Evolutionary conservation across 208 protist genomes (phyloP), one percentile per base, ranked within the genome.

Genomic region (Wallacemonas sp.): DNA sequence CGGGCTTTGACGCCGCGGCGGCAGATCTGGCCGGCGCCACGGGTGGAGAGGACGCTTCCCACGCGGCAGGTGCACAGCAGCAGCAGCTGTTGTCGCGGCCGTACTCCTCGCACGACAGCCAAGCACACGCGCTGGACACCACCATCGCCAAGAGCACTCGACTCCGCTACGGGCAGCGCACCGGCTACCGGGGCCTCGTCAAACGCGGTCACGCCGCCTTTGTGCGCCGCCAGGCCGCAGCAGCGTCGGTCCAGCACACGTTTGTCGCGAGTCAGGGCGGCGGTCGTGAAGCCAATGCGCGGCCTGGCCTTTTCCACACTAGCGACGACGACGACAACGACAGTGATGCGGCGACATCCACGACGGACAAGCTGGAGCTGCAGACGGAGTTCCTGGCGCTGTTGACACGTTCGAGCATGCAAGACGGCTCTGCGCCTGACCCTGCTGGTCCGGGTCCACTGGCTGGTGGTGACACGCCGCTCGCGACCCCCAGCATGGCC

Each of bases 121-220:
- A 9, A 17, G 2, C 30, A 14, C 26, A 39, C 29, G 12, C 52
- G 4, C 29, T 58, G 11, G 52, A 33, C 26, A 58, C 52, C 12
- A 58, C 52, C 17, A 34, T 58, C 12, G 52, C 32, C 11, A 58
- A 58, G 52, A 33, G 52, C 30, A 17, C 52, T 9, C 52, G 30
- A 14, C 4, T 58, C 30, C 52, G 52, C 52, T 0, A 9, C 32
- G 52, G 52, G 2, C 4, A 17, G 29, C 26, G 32, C 2, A 29
- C 9, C 6, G 4, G 11, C 17, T 70, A 70, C 70, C 30, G 44
- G 3, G 70, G 70, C 29, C 61, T 75, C n/a, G 57, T 75, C 6
- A 69, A 75, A 46, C 27, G 38, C 2, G 34, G 61, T 44, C 58
- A 63, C 43, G 68, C 54, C 17, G 27, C 23, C 29, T 43, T 61